Conservation (phyloP, 1,139 yeast genomes). For the Blastobotrys illinoisensis region DNA sequence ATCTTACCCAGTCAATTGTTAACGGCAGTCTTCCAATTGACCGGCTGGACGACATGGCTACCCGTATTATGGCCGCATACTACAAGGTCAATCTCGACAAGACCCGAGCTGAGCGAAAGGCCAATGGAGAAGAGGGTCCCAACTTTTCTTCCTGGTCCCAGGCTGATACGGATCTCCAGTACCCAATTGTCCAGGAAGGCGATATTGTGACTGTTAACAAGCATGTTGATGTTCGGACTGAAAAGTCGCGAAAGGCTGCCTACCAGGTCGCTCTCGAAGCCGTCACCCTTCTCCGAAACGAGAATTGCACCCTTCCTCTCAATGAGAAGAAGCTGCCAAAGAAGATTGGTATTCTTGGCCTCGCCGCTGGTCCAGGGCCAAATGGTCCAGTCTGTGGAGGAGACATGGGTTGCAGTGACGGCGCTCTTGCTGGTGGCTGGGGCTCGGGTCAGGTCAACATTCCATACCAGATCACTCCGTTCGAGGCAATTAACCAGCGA, state of each 20-base stretch:
- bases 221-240: conserved; percentile 50
- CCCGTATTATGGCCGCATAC: conserved; percentile 54
- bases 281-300: conserved; percentile 49
- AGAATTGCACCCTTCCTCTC: conserved; percentile 48
- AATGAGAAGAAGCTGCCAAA: conserved; percentile 11
- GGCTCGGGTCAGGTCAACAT: conserved; percentile 12
- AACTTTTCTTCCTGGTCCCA: conserved; percentile 58
- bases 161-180: conserved; percentile 49
- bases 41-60: conserved; percentile 58
- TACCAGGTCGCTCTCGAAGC: conserved; percentile 54
- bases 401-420: conserved; percentile 10
- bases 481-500: conserved; percentile 9
- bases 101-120: conserved; percentile 24
- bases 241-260: conserved; percentile 47
- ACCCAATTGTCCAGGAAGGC: conserved; percentile 49
- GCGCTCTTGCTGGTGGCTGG: conserved; percentile 15
- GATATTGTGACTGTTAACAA: conserved; percentile 50
- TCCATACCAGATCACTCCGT: conserved; percentile 10
- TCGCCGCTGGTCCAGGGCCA: conserved; percentile 9
- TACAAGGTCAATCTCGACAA: conserved; percentile 33
- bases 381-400: conserved; percentile 9
- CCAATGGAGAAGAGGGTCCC: conserved; percentile 30
- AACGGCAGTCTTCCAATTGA: conserved; percentile 53
- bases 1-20: conserved; percentile 49
- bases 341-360: conserved; percentile 3